phyloP scores from a whole-genome alignment of 139 green algal genomes.

The Chlamydomonas sphaeroides region DNA sequence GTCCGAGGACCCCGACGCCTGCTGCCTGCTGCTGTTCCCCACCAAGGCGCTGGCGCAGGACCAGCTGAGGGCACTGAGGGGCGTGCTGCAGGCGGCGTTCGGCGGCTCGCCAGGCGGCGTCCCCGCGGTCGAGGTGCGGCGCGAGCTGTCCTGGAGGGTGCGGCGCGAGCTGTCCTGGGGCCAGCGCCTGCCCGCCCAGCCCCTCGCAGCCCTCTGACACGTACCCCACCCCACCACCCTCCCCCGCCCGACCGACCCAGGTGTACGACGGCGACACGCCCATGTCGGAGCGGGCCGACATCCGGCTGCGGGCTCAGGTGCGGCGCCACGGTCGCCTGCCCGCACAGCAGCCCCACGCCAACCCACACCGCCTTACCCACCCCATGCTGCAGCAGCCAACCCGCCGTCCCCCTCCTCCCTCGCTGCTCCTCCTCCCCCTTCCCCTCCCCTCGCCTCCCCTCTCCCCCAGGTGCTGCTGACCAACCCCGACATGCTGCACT shows the following conservation, averaged over 20 bases:
- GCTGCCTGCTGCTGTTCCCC: conserved; percentile 93
- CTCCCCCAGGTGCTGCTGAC: conserved; percentile 76
- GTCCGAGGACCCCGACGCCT: conserved; percentile 52
- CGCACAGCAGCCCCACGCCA: no score
- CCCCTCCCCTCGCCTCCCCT: no score
- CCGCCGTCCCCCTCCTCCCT: no score
- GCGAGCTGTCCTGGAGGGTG: no score
- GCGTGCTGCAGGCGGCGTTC: conserved; percentile 67
- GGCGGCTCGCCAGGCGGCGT: conserved; percentile 35
- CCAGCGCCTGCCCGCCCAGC: no score
- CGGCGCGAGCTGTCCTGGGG: no score
- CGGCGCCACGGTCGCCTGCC: no score
- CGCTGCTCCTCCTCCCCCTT: no score
- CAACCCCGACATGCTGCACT: conserved; percentile 98
- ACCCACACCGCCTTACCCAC: no score
- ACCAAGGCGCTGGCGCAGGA: conserved; percentile 94
- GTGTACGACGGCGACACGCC: conserved; percentile 93
- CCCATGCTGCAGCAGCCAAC: no score
- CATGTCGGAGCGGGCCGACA: conserved; percentile 48
- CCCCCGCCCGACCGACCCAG: conserved; percentile 75
- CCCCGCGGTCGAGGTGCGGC: conserved; percentile 62
- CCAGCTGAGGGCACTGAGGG: conserved; percentile 76
- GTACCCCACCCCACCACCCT: conserved; percentile 77
- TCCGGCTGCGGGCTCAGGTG: conserved; percentile 62
- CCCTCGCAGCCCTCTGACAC: no score